These are phyloP conservation scores for Choricystis sp. DNA, from an alignment of 139 green algal species.

Conservation along the genomic window DNA sequence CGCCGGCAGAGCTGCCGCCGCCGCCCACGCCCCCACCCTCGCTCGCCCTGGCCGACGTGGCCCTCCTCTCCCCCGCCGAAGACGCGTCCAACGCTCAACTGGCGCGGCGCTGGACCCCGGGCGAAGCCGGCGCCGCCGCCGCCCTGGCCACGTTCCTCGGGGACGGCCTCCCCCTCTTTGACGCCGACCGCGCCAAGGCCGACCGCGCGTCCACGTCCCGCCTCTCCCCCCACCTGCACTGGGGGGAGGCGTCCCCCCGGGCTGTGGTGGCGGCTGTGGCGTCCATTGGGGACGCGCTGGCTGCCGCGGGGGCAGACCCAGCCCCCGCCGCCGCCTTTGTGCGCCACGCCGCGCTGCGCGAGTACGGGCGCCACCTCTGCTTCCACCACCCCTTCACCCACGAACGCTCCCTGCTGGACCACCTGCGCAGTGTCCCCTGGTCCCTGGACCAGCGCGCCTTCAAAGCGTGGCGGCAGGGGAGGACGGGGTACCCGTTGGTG, in stretches of 20 bases:
- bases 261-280: not conserved
- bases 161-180: slow-evolving; percentile 43
- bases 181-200: slow-evolving; percentile 49
- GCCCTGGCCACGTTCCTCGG: slow-evolving; percentile 52
- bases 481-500: slow-evolving; percentile 73
- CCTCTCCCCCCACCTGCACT: slow-evolving; percentile 86
- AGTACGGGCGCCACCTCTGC: slow-evolving; percentile 80
- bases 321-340: slow-evolving; percentile 57
- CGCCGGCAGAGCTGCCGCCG: slow-evolving; percentile 22
- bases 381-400: slow-evolving; percentile 95
- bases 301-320: slow-evolving; percentile 1
- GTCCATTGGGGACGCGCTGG: not conserved
- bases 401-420: slow-evolving; percentile 73
- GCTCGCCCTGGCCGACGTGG: slow-evolving; percentile 30
- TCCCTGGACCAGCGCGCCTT: slow-evolving; percentile 58
- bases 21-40: slow-evolving; percentile 7
- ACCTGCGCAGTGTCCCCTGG: slow-evolving; percentile 74
- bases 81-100: slow-evolving; percentile 52
- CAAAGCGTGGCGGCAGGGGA: slow-evolving; percentile 65
- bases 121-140: slow-evolving; percentile 27
- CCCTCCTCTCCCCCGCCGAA: slow-evolving; percentile 58
- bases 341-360: slow-evolving; percentile 68
- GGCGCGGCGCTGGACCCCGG: slow-evolving; percentile 51
- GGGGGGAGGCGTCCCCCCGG: slow-evolving; percentile 27
- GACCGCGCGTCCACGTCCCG: slow-evolving; percentile 61